Base-by-base conservation (phyloP, 768 basidiomycete genomes). In the Auriscalpium vulgare region DNA sequence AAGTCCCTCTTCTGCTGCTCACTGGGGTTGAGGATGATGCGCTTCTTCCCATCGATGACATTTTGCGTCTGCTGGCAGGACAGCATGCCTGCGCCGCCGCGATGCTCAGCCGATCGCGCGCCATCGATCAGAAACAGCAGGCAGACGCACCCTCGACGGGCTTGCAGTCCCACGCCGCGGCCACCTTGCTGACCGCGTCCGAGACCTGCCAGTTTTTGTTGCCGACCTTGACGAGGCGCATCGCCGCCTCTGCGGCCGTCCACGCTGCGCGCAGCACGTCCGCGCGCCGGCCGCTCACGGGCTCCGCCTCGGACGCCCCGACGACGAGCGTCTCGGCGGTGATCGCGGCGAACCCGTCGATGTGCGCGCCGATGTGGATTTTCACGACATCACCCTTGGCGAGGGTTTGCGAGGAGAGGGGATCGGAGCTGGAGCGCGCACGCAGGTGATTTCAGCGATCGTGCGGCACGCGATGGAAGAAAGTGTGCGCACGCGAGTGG, bases 181-280 rank as follows among this genome's bases (percentile, higher is more conserved):
- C 80, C 37, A 85, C 79, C 67, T 85, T 86, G 55, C 74, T 75
- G 47, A 98, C 88, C 47, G 82, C 83, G 34, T 97, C 92, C 21
- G 95, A 97, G 53, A 98, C 85, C 47, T 82, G 80, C 88, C 91
- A 98, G 76, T 97, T 98, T 75, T 91, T 95, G 74, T 87, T 89
- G 37, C 93, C 95, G 48, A 85, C 88, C 70, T 94, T 94, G 68
- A 97, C 77, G 54, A 87, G 78, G 58, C 97, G 84, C 87, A 93
- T 85, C 43, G 93, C 95, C 50, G 84, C 79, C 75, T 98, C 94
- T 3, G 94, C 88, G 10, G 95, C 97, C 60, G 83, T 79, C 82
- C 87, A 95, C 36, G 97, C 95, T 19, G 97, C 97, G 71, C 88
- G 88, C 71, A 98, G 74, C 50, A 88, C 94, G 66, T 98, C 95